Base-by-base conservation (phyloP, 2,329 filamentous ascomycete genomes). In the Coleophoma cylindrospora region DNA sequence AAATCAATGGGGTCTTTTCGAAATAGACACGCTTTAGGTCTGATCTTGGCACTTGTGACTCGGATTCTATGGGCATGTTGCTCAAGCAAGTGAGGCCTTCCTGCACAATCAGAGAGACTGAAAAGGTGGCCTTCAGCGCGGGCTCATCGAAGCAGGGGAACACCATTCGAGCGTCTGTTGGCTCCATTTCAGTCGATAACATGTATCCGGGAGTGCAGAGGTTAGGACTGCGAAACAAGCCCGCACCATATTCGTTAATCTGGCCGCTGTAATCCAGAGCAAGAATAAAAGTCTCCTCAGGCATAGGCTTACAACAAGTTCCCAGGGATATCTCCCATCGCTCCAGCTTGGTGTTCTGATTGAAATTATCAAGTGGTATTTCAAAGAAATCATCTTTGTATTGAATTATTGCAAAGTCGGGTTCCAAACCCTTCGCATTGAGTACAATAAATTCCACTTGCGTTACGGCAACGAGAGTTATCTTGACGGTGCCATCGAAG, bases 71-170 rank as follows among this genome's bases (percentile, higher is more conserved):
- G 60, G 87, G 82, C 84, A 87, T 88, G 67, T 88, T 88, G 66
- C 82, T 84, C 61, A 87, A 64, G 61, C 83, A 87, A n/a, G 13
- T 43, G 12, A 43, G 40, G 7, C 19, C 6, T 13, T 21, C 6
- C 13, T 43, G n/a, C 12, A 19, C n/a, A 43, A 22, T 12, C 87
- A 86, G 71, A 87, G 83, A 11, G 83, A 84, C 8, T 83, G 84
- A 12, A 82, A 86, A 87, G 57, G 78, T 76, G n/a, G 84, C 81
- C 69, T 88, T 88, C 49, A 87, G 69, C 14, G 83, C 82, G 14
- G 84, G 84, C 70, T 87, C 84, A 63, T 88, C 84, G 66, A 87
- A 87, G 68, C 84, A 87, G 33, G 84, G 84, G 68, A 87, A 84
- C 9, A 83, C 83, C 32, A 38, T 34, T 57, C 84, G 73, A 50